Evolutionary conservation across 495 filamentous ascomycete genomes (phyloP), one percentile per base, ranked within the genome.

Genomic region (Mycothermus thermophilus): DNA sequence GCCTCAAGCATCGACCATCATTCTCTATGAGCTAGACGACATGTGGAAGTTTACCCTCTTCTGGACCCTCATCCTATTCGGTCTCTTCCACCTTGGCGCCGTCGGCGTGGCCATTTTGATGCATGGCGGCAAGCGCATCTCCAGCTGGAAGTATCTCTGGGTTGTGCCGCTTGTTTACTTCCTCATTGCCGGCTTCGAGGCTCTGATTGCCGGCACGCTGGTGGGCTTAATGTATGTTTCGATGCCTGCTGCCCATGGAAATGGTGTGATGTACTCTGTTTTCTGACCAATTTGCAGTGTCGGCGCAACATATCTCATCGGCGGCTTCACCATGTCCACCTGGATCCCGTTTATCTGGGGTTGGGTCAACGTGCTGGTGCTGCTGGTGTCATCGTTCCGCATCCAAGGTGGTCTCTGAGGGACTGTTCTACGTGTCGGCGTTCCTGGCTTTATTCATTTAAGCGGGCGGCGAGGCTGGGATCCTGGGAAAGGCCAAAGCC

Each of bases 281-380:
- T 40, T 41, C 56, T 59, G 25, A 54, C 33, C 24, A 25, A 8
- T 8, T 4, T 7, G 29, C 45, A 95, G 88, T 32, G 71, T 97
- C 8, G 85, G 84, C 16, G 81, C 80, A 5, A 75, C 90, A 28
- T 97, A 96, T 49, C 74, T 80, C 43, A 73, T 83, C 11, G 90
- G 86, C 20, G 82, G 77, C 56, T 94, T 93, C 50, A 61, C 74
- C 42, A 93, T 96, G 88, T 92, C 85, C 34, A 95, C 90, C 2
- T 97, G 92, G 90, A 79, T 94, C 26, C 90, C 90, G 10, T 83
- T 93, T 48, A 69, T 92, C 32, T 97, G 90, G 90, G 80, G 77
- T n/a, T 66, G 81, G 44, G 79, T 94, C 52, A 94, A 87, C 48
- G 74, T 92, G 2, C 54, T 95, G 35, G 72, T 94, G n/a, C 55